phyloP scores from a whole-genome alignment of 164 flowering plant species.

The Piper betle region DNA sequence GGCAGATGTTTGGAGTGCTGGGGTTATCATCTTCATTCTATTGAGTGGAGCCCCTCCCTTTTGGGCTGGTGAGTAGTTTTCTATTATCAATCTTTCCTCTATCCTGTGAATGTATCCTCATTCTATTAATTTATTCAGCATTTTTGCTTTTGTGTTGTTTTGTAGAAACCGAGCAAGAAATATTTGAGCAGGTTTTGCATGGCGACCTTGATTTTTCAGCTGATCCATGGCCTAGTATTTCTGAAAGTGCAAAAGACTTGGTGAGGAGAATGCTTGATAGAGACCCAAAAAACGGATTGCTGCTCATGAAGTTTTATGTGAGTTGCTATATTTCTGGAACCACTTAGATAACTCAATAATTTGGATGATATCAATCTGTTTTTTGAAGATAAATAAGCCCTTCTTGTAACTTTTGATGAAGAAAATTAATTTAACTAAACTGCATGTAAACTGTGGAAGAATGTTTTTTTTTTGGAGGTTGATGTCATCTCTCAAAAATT shows the following conservation, averaged over 20 bases:
- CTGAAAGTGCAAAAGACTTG: slow-evolving; percentile 20
- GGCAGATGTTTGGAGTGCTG: slow-evolving; percentile 56
- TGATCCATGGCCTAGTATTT: slow-evolving; percentile 79
- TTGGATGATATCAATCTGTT: too few species aligned
- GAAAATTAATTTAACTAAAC: too few species aligned
- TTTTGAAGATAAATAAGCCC: too few species aligned
- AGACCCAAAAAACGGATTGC: slow-evolving; percentile 60
- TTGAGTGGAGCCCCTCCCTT: slow-evolving; percentile 70
- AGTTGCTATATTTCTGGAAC: slow-evolving; percentile 17
- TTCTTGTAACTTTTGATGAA: too few species aligned
- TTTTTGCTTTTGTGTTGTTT: slow-evolving; percentile 2
- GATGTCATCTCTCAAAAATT: too few species aligned
- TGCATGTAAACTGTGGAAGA: too few species aligned
- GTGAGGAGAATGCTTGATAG: slow-evolving; percentile 44
- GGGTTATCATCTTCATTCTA: slow-evolving; percentile 68
- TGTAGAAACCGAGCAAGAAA: slow-evolving; percentile 60
- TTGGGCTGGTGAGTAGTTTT: slow-evolving; percentile 32
- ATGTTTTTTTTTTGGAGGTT: too few species aligned
- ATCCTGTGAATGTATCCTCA: background rate
- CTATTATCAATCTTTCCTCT: background rate
- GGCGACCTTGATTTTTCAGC: slow-evolving; percentile 11
- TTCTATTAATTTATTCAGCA: background rate
- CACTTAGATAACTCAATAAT: too few species aligned
- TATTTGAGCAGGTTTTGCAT: slow-evolving; percentile 19
- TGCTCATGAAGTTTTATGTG: slow-evolving; percentile 75